phyloP scores from a whole-genome alignment of 202 grass and related monocot genomes.

The Panicum hallii region DNA sequence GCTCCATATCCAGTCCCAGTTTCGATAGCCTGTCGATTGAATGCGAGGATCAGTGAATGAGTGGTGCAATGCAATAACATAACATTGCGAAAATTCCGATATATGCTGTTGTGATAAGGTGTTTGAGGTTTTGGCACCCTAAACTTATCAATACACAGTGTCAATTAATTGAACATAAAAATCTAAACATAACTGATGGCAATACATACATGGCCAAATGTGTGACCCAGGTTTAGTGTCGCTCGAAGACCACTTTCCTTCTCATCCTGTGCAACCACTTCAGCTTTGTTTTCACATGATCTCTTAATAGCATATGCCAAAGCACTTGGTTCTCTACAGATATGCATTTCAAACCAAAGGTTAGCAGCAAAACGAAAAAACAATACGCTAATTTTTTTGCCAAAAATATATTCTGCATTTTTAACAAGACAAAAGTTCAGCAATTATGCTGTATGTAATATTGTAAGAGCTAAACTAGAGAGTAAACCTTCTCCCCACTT shows the following conservation, averaged over 20 bases:
- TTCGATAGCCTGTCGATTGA: constrained; percentile 82
- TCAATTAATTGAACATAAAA: constrained; percentile 10
- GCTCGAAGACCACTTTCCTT: constrained; percentile 93
- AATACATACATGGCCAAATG: constrained; percentile 95
- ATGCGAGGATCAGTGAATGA: constrained; percentile 35
- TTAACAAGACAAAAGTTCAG: constrained; percentile 13
- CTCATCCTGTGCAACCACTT: constrained; percentile 94
- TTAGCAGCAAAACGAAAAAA: constrained; percentile 12
- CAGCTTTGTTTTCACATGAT: constrained; percentile 99
- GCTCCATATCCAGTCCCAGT: constrained; percentile 81
- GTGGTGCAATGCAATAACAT: constrained; percentile 7
- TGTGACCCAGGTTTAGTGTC: constrained; percentile 94
- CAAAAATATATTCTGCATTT: constrained; percentile 7
- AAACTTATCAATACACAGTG: background rate
- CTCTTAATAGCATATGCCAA: constrained; percentile 93
- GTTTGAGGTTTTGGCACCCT: constrained; percentile 1
- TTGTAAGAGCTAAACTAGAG: background rate
- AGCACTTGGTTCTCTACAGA: constrained; percentile 84
- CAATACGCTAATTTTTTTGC: background rate
- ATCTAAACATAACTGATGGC: constrained; percentile 6
- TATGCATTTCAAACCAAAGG: constrained; percentile 31
- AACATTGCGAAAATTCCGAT: background rate
- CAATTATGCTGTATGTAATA: background rate
- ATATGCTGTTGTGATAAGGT: background rate
- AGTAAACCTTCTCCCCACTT: constrained; percentile 1